Evolutionary conservation across 1,139 yeast species (phyloP).

Genomic region (Hyphopichia pseudoburtonii): DNA sequence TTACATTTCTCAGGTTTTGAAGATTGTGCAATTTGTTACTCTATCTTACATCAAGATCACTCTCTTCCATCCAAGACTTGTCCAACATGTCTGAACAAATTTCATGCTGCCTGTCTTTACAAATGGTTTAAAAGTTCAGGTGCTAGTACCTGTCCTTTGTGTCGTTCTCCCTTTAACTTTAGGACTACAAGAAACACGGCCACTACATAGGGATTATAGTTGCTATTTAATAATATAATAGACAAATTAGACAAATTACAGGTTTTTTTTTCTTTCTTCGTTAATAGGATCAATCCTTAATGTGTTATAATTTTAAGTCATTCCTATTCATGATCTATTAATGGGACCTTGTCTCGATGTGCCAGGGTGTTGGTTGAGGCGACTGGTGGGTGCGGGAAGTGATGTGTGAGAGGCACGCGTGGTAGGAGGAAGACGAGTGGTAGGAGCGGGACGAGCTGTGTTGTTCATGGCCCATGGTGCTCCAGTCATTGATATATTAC

Average conservation of each 20-base stretch:
- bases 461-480: slow-evolving; percentile 40
- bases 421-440: background rate
- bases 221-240: too few relatives aligned
- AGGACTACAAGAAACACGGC: slow-evolving; percentile 16
- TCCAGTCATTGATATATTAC: slow-evolving; percentile 35
- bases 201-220: background rate
- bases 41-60: slow-evolving; percentile 85
- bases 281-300: too few relatives aligned
- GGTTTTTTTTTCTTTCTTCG: too few relatives aligned
- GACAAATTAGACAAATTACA: too few relatives aligned
- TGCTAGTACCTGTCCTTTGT: slow-evolving; percentile 88
- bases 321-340: too few relatives aligned
- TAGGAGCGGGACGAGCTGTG: background rate
- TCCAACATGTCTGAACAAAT: slow-evolving; percentile 86
- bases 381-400: background rate
- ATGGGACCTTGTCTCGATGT: background rate
- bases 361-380: background rate
- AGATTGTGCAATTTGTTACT: slow-evolving; percentile 95
- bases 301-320: too few relatives aligned
- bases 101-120: slow-evolving; percentile 95
- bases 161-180: slow-evolving; percentile 76
- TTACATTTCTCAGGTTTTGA: slow-evolving; percentile 89
- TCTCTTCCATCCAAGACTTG: slow-evolving; percentile 89
- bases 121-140: slow-evolving; percentile 97
- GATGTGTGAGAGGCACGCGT: background rate